Evolutionary conservation across 1,139 yeast genomes (phyloP).

Genomic region (Taphrina wiesneri): DNA sequence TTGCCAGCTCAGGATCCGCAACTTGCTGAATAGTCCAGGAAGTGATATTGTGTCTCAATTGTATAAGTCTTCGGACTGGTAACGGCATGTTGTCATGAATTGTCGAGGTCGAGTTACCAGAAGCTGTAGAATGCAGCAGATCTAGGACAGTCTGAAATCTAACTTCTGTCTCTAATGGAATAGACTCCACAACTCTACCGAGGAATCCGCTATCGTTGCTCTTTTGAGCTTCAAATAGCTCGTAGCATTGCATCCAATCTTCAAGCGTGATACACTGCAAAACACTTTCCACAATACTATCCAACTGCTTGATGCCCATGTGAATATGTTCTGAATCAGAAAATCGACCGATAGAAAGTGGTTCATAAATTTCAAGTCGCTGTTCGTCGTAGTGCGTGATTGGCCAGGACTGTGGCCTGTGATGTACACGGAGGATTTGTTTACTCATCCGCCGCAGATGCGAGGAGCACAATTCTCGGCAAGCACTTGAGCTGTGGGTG

Average conservation of each 20-base stretch:
- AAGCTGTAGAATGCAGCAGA: constrained; percentile 63
- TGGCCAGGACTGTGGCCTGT: constrained; percentile 19
- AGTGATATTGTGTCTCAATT: constrained; percentile 67
- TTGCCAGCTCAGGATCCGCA: constrained; percentile 58
- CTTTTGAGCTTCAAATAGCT: constrained; percentile 69
- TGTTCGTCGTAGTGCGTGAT: neutral
- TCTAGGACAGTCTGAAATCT: constrained; percentile 67
- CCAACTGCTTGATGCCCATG: constrained; percentile 63
- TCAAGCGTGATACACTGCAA: constrained; percentile 62
- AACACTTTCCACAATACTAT: constrained; percentile 61
- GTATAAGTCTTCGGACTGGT: constrained; percentile 66
- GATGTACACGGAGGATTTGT: constrained; percentile 20
- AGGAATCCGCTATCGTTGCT: constrained; percentile 59
- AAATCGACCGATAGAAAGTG: neutral
- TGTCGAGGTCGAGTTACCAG: constrained; percentile 49
- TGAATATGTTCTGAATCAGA: constrained; percentile 48
- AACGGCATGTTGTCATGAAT: constrained; percentile 65
- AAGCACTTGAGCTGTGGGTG: neutral
- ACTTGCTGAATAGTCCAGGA: constrained; percentile 66
- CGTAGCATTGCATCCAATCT: constrained; percentile 81
- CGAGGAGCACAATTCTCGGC: neutral
- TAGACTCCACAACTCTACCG: constrained; percentile 54
- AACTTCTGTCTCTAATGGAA: constrained; percentile 52
- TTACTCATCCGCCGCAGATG: neutral
- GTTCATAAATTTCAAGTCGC: neutral